phyloP scores from a whole-genome alignment of 2,329 filamentous ascomycete genomes.

The Pseudogymnoascus destructans region DNA sequence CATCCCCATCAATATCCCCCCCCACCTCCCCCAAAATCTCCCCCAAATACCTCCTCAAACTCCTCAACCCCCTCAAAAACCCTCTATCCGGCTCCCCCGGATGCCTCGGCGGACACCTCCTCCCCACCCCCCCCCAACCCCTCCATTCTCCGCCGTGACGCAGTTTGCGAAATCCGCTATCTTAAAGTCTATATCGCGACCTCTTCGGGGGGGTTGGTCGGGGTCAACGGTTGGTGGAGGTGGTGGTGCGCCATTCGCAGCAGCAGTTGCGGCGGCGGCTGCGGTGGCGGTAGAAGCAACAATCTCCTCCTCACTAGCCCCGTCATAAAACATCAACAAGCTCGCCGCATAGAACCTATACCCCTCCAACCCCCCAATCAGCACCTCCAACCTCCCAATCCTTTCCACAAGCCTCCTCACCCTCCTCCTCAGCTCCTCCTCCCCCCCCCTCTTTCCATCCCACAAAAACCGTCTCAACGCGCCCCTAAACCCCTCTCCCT shows the following conservation, averaged over 20 bases:
- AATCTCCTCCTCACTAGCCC: constrained; percentile 45
- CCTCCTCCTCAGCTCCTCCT: too few species aligned
- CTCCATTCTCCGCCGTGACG: constrained; percentile 70
- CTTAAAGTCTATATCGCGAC: constrained; percentile 70
- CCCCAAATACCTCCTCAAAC: constrained; percentile 71
- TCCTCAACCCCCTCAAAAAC: constrained; percentile 73
- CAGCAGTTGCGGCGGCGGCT: constrained; percentile 26
- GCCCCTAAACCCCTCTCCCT: constrained; percentile 76
- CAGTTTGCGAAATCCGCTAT: constrained; percentile 99
- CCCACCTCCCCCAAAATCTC: constrained; percentile 70
- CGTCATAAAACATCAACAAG: constrained; percentile 90
- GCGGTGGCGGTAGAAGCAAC: constrained; percentile 32
- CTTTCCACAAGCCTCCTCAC: constrained; percentile 76
- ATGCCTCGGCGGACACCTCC: constrained; percentile 67
- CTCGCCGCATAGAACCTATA: constrained; percentile 95
- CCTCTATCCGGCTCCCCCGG: constrained; percentile 73
- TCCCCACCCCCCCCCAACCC: constrained; percentile 31
- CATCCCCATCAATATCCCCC: constrained; percentile 28
- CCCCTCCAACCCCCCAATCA: constrained; percentile 64
- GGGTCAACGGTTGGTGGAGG: constrained; percentile 24
- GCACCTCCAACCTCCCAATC: constrained; percentile 67
- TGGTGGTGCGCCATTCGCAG: constrained; percentile 17
- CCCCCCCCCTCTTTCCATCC: constrained; percentile 42
- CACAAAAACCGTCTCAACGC: constrained; percentile 83
- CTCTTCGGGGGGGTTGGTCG: constrained; percentile 13